A percentile compares a stretch with the other conserved stretches of the same genome.
These are phyloP conservation scores for Mallotus repandus DNA, from an alignment of 441 rosid genomes.

Conservation along the genomic window DNA sequence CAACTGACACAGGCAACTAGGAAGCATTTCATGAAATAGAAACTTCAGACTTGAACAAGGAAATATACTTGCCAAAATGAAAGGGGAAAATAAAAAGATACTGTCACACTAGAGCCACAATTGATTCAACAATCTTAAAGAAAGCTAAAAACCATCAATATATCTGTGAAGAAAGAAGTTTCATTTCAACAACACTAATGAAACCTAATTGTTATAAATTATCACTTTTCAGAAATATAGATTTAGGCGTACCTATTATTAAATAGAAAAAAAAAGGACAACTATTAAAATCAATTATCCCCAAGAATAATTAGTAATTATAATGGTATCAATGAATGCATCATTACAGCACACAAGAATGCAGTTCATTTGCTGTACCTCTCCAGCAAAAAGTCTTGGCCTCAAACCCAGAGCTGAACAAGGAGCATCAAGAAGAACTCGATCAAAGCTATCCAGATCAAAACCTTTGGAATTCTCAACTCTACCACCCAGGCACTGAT, in stretches of 20 bases:
- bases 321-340: neutral
- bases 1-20: neutral
- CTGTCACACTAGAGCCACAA: neutral
- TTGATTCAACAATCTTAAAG: neutral
- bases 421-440: slow-evolving; percentile 96
- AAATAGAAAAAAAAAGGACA: neutral
- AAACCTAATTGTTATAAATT: too few relatives aligned
- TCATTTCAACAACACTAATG: neutral
- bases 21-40: neutral
- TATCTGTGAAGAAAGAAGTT: neutral
- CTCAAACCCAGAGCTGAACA: slow-evolving; percentile 99
- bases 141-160: neutral
- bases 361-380: slow-evolving; percentile 45
- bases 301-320: neutral
- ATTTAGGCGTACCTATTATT: neutral
- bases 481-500: slow-evolving; percentile 70
- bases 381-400: slow-evolving; percentile 83
- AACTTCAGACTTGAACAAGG: neutral
- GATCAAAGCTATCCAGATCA: slow-evolving; percentile 75
- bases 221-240: neutral
- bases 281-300: neutral
- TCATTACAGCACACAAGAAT: slow-evolving; percentile 9
- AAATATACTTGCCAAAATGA: neutral
- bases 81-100: neutral
- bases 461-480: slow-evolving; percentile 83